Conservation (phyloP, 2,329 filamentous ascomycete species). For the Clarireedia sp. region DNA sequence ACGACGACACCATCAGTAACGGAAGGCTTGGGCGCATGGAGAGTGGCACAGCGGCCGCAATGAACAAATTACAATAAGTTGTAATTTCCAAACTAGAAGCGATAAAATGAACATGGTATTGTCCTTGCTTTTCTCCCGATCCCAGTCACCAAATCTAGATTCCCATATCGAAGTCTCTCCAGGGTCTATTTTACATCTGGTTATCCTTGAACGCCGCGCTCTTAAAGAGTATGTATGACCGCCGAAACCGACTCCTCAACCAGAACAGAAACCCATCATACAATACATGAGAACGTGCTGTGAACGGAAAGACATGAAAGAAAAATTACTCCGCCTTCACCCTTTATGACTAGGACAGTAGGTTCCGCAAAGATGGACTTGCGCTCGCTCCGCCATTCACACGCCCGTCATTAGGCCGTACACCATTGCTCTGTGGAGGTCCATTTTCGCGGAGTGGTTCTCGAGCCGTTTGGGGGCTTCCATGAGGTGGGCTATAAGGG, state of each 20-base stretch:
- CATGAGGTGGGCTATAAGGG: conserved; percentile 30
- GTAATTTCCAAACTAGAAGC: too few relatives aligned
- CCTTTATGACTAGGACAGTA: conserved; percentile 49
- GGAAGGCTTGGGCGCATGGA: too few relatives aligned
- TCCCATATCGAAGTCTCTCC: neutral
- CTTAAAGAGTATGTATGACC: neutral
- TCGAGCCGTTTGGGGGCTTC: conserved; percentile 25
- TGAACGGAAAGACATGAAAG: neutral
- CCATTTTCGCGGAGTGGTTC: conserved; percentile 20
- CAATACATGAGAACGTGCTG: conserved; percentile 31
- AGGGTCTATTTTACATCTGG: conserved; percentile 5
- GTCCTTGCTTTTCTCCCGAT: too few relatives aligned
- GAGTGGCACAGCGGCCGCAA: too few relatives aligned
- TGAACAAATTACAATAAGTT: too few relatives aligned
- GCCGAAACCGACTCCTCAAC: conserved; percentile 1
- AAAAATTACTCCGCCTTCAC: neutral
- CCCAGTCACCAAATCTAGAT: neutral
- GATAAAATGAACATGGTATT: too few relatives aligned
- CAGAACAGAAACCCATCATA: conserved; percentile 1
- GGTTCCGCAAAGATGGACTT: conserved; percentile 66
- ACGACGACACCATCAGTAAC: too few relatives aligned
- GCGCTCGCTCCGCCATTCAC: conserved; percentile 62
- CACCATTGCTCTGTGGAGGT: conserved; percentile 25
- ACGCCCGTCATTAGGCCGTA: conserved; percentile 35
- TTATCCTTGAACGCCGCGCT: conserved; percentile 6